Percentiles rank a stretch among this genome's conserved stretches.
These are phyloP conservation scores for Syzygium syzygioides DNA, from an alignment of 441 rosid species.

Conservation along the genomic window DNA sequence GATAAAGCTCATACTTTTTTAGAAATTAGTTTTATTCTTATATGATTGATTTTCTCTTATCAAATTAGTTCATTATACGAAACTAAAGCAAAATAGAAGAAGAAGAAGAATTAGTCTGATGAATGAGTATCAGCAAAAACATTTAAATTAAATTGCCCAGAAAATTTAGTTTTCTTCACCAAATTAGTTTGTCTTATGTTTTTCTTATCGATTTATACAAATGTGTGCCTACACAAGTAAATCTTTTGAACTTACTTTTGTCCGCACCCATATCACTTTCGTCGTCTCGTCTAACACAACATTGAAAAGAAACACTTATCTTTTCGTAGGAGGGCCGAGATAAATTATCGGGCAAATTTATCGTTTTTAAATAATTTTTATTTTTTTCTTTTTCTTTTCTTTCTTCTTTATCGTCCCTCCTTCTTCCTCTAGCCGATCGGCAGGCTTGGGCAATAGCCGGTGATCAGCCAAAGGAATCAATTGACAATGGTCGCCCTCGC, in stretches of 20 bases:
- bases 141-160: neutral
- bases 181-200: neutral
- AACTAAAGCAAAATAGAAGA: neutral
- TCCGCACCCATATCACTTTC: neutral
- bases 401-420: too few relatives aligned
- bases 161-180: neutral
- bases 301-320: neutral
- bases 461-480: too few relatives aligned
- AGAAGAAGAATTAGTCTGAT: rapidly evolving
- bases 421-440: too few relatives aligned
- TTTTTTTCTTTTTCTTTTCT: too few relatives aligned
- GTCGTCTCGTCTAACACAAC: neutral
- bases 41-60: neutral
- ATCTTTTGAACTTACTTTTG: neutral
- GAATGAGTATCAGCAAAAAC: neutral
- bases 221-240: neutral
- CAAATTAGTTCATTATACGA: neutral
- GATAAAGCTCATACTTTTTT: neutral
- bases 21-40: neutral
- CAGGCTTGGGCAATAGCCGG: too few relatives aligned
- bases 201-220: too few relatives aligned
- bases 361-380: too few relatives aligned
- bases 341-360: neutral
- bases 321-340: too few relatives aligned
- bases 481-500: too few relatives aligned